Evolutionary conservation across 345 rosid species (phyloP).

Genomic region (Lagerstroemia speciosa): DNA sequence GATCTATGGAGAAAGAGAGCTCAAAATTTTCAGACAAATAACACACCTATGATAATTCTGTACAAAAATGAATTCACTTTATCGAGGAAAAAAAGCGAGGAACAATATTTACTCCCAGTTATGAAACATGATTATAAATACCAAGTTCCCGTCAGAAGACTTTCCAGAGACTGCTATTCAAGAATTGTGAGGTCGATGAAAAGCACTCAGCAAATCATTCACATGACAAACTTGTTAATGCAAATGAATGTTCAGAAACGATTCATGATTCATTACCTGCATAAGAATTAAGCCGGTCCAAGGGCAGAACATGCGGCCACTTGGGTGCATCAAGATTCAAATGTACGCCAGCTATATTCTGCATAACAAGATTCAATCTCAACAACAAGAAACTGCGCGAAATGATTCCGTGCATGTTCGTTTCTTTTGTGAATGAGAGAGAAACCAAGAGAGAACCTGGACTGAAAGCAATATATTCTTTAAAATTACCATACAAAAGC

Average conservation of each 20-base stretch:
- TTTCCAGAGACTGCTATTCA: neutral
- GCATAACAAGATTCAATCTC: constrained; percentile 35
- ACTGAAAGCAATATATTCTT: neutral
- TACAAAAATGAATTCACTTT: neutral
- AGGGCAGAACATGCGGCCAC: constrained; percentile 56
- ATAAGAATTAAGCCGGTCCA: constrained; percentile 62
- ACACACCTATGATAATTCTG: neutral
- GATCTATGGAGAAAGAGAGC: neutral
- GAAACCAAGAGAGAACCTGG: neutral
- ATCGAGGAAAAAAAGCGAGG: neutral
- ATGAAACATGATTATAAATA: neutral
- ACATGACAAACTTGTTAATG: neutral
- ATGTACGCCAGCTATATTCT: constrained; percentile 65
- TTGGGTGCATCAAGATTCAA: constrained; percentile 72
- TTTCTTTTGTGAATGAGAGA: neutral
- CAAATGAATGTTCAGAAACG: neutral
- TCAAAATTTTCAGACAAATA: neutral
- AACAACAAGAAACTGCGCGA: constrained; percentile 11
- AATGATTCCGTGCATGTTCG: neutral
- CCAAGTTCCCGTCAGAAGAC: neutral
- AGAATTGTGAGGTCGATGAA: neutral
- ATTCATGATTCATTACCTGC: constrained; percentile 52
- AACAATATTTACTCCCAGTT: neutral
- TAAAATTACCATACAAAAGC: neutral
- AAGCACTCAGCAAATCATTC: neutral